Evolutionary conservation across 2,329 filamentous ascomycete genomes (phyloP).

Genomic region (Tolypocladium inflatum): DNA sequence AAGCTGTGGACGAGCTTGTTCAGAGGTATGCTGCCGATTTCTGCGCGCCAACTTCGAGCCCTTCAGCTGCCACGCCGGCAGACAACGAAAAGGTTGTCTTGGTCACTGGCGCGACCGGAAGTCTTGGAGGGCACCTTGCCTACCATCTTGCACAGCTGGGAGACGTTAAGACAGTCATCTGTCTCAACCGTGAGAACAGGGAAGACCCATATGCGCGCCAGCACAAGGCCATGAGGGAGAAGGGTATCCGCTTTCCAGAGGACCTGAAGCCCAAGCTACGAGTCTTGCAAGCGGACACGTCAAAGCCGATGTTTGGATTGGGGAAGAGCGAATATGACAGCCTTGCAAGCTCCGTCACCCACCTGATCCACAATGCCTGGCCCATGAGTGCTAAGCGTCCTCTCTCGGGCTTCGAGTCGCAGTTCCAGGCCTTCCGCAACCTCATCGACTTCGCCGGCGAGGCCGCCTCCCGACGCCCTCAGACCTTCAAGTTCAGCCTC

Average conservation of each 20-base stretch:
- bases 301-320: constrained; percentile 32
- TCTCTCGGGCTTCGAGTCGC: constrained; percentile 29
- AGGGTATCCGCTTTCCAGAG: constrained; percentile 1
- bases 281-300: constrained; percentile 1
- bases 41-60: background rate
- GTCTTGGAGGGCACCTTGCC: constrained; percentile 27
- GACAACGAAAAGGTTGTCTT: constrained; percentile 12
- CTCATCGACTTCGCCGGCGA: constrained; percentile 33
- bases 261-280: background rate
- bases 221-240: constrained; percentile 1
- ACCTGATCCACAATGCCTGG: constrained; percentile 44
- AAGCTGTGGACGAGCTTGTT: constrained; percentile 1
- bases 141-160: constrained; percentile 14
- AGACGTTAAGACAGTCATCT: constrained; percentile 24
- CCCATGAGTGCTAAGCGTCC: constrained; percentile 27
- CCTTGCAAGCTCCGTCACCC: constrained; percentile 29
- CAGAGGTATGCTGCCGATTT: constrained; percentile 1
- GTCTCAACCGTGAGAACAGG: constrained; percentile 30
- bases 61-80: background rate
- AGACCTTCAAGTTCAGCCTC: constrained; percentile 17
- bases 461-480: constrained; percentile 9
- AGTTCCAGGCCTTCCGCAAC: constrained; percentile 35
- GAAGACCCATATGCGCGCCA: constrained; percentile 1
- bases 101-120: constrained; percentile 28
- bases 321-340: constrained; percentile 21